These are phyloP conservation scores for Heritiera littoralis DNA, from an alignment of 345 rosid species.

Conservation along the genomic window DNA sequence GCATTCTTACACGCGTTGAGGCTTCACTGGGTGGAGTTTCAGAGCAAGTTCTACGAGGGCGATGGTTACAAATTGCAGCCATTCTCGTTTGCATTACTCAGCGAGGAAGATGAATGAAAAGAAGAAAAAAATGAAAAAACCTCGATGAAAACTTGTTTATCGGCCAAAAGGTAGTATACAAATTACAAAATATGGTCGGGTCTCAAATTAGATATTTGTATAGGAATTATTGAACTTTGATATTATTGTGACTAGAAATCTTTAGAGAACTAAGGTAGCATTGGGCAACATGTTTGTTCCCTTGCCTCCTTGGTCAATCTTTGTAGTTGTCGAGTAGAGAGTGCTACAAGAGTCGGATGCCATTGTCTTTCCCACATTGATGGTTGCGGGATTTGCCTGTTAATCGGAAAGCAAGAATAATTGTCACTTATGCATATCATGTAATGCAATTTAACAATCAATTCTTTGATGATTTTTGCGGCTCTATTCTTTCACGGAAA, in stretches of 20 bases:
- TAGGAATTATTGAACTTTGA: conserved; percentile 13
- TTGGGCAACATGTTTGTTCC: background rate
- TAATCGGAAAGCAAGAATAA: too few relatives aligned
- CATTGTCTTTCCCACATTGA: background rate
- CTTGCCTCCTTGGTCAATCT: background rate
- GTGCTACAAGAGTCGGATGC: too few relatives aligned
- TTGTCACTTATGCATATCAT: too few relatives aligned
- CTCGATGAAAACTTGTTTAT: background rate
- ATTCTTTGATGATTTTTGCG: background rate
- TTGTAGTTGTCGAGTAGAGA: background rate
- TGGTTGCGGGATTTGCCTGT: background rate
- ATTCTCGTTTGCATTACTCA: conserved; percentile 44
- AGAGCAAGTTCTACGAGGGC: conserved; percentile 64
- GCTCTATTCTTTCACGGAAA: background rate
- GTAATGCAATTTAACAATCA: too few relatives aligned
- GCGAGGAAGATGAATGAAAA: conserved; percentile 42
- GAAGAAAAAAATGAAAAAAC: too few relatives aligned
- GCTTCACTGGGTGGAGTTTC: conserved; percentile 78
- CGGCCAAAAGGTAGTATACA: conserved; percentile 9
- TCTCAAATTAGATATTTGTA: background rate
- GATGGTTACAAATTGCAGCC: conserved; percentile 63
- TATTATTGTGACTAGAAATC: background rate
- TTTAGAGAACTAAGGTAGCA: too few relatives aligned
- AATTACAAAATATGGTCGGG: background rate
- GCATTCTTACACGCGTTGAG: conserved; percentile 63